Evolutionary conservation across 768 basidiomycete species (phyloP).

Genomic region (Pleurotus eryngii): DNA sequence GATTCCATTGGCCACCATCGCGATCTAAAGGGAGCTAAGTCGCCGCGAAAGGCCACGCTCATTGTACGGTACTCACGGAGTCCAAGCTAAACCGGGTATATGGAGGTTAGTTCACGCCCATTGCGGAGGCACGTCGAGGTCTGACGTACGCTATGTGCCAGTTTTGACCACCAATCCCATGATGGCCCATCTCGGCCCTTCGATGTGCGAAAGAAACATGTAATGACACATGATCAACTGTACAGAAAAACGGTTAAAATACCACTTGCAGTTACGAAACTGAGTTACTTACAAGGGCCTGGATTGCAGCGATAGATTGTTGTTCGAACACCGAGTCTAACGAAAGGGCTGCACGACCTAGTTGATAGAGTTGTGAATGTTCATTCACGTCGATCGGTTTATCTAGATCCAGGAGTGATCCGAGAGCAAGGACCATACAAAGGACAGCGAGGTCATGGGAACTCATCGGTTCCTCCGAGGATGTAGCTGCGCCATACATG

Average conservation of each 20-base stretch:
- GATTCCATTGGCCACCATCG: constrained; percentile 64
- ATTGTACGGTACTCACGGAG: constrained; percentile 49
- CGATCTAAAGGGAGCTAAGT: constrained; percentile 43
- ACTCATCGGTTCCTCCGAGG: constrained; percentile 35
- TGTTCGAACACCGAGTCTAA: constrained; percentile 65
- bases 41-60: constrained; percentile 6
- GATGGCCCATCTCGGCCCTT: constrained; percentile 62
- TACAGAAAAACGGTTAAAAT: too few species aligned
- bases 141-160: constrained; percentile 59
- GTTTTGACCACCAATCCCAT: constrained; percentile 69
- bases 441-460: constrained; percentile 58
- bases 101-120: constrained; percentile 13
- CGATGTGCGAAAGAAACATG: constrained; percentile 50
- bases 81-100: constrained; percentile 44
- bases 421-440: constrained; percentile 63
- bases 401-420: constrained; percentile 58
- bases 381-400: constrained; percentile 50
- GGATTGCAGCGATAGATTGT: constrained; percentile 59
- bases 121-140: constrained; percentile 17
- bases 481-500: constrained; percentile 44
- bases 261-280: too few species aligned
- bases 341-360: constrained; percentile 55
- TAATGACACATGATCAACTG: constrained; percentile 59
- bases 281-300: constrained; percentile 51
- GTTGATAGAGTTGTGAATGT: constrained; percentile 57